Conservation (phyloP, 495 filamentous ascomycete species). For the Alectoria sarmentosa region DNA sequence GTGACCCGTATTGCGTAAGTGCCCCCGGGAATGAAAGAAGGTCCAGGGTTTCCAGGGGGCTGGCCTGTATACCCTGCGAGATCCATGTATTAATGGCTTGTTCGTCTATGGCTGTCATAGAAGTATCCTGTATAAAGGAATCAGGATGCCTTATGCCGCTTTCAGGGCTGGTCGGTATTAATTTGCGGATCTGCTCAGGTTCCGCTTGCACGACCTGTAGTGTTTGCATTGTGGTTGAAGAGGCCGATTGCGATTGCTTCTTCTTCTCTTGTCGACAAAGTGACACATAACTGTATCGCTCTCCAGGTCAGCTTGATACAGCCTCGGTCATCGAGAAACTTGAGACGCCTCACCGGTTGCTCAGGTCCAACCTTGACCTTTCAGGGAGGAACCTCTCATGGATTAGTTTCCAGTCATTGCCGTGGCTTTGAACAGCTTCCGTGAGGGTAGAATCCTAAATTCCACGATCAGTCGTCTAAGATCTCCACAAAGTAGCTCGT, state of each 20-base stretch:
- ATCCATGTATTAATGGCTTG: conserved; percentile 7
- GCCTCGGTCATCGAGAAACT: not conserved
- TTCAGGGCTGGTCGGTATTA: not conserved
- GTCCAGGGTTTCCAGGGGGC: not conserved
- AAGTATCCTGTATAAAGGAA: not conserved
- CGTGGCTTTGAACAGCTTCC: conserved; percentile 4
- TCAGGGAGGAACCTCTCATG: conserved; percentile 3
- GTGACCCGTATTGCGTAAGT: not conserved
- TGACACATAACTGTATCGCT: conserved; percentile 7
- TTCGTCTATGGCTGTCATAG: not conserved
- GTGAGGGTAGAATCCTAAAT: conserved; percentile 1
- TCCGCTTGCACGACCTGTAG: not conserved
- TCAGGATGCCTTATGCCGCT: not conserved
- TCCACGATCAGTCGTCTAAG: not conserved
- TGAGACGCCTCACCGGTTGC: conserved; percentile 8
- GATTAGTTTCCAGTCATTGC: conserved; percentile 12
- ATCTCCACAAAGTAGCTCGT: not conserved
- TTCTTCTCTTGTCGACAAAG: conserved; percentile 9
- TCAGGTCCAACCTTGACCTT: conserved; percentile 9
- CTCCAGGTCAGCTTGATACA: not conserved
- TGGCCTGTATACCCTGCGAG: not conserved
- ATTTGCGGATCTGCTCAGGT: not conserved
- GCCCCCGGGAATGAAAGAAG: not conserved
- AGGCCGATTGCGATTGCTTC: not conserved
- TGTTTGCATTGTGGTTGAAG: not conserved